Evolutionary conservation across 345 rosid genomes (phyloP), one percentile per base, ranked within the genome.

Genomic region (Sisymbrium irio): DNA sequence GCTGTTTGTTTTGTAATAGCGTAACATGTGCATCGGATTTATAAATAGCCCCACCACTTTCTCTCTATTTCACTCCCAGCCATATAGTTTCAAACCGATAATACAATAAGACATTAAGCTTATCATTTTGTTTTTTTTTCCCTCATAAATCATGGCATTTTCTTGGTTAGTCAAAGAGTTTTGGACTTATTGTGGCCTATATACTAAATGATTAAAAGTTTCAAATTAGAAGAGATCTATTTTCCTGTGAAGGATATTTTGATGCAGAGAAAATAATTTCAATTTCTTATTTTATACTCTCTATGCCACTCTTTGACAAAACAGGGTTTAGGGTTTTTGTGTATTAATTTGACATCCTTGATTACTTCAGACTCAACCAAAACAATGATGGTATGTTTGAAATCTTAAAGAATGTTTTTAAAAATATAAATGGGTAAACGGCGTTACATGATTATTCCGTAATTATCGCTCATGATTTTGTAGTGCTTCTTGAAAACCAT

Each of bases 11-110:
- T 56, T 65, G 72, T 65, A n/a, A 15, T 39, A 20, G 51, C 60
- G 73, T 60, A 67, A 67, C 79, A 68, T 75, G 79, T 61, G 74
- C 74, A 40, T 67, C 19, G 69, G 49, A 41, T 67, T 49, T 40
- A 6, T 14, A 59, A 59, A 41, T 12, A 8, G 17, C 56, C 74
- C 79, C 79, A 75, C 79, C 69, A 67, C 63, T 74, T 12, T 46
- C 55, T 57, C 46, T 13, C 25, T 73, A 13, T 2, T 64, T 65
- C 66, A 46, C 30, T 55, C 47, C 9, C 11, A 73, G 2, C 64
- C 77, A 44, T 33, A 50, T 62, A 49, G 17, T 42, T 62, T 63
- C 15, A 53, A 53, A 28, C 28, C 61, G 7, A 36, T 70, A 2
- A 19, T 57, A 30, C 65, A 57, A 37, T 59, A 59, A 19, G 6